Percentiles rank a stretch among this genome's conserved stretches.
These are phyloP conservation scores for Fusarium redolens DNA, from an alignment of 2,329 filamentous ascomycete genomes.

Conservation along the genomic window DNA sequence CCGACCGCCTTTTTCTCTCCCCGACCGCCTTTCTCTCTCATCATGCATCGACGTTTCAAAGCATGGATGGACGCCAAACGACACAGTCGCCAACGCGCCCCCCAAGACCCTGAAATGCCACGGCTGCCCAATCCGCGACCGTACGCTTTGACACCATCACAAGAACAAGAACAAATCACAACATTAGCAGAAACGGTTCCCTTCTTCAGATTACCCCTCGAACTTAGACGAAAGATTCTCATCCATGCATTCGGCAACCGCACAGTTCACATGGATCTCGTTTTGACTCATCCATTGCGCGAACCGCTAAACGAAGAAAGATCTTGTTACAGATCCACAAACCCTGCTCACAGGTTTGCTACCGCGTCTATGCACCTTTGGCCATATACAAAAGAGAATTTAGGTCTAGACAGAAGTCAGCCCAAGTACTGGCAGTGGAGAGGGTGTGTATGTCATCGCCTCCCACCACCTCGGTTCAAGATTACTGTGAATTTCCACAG, in stretches of 20 bases:
- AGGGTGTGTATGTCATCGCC: constrained; percentile 10
- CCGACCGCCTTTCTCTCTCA: neutral
- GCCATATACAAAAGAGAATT: fast-evolving
- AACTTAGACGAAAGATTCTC: neutral
- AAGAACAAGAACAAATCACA: neutral
- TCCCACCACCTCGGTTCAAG: fast-evolving
- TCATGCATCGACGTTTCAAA: neutral
- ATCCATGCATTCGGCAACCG: neutral
- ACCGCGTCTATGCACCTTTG: fast-evolving
- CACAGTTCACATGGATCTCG: neutral
- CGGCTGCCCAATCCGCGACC: neutral
- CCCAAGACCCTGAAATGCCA: neutral
- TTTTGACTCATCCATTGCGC: neutral
- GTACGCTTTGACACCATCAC: neutral
- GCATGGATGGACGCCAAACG: neutral
- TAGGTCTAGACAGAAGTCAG: neutral
- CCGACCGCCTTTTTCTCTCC: neutral
- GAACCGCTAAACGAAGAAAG: fast-evolving
- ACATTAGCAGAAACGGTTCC: fast-evolving
- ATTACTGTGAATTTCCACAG: fast-evolving
- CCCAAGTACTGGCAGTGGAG: constrained; percentile 11
- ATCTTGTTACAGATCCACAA: neutral
- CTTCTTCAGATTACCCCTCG: fast-evolving
- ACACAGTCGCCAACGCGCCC: fast-evolving
- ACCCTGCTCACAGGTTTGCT: neutral